Evolutionary conservation across 2,329 filamentous ascomycete species (phyloP).

Genomic region (Dothidotthia symphoricarpi): DNA sequence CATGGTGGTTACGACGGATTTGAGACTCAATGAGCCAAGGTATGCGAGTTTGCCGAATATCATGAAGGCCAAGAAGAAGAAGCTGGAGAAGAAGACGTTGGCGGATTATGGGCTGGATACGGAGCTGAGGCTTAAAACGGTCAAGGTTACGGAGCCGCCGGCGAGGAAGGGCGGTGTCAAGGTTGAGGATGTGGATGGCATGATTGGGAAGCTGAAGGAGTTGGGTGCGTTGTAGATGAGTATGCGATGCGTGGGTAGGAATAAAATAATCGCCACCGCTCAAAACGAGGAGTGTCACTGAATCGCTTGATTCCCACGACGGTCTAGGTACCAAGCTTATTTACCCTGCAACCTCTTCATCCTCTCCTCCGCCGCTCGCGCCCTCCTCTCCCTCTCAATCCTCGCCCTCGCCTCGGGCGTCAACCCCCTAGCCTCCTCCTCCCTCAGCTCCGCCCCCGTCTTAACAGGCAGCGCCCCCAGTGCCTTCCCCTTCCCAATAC

Average conservation of each 20-base stretch:
- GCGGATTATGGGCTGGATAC: slow-evolving; percentile 72
- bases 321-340: slow-evolving; percentile 1
- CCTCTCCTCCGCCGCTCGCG: slow-evolving; percentile 87
- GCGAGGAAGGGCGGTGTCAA: slow-evolving; percentile 89
- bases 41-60: slow-evolving; percentile 97
- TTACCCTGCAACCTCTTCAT: slow-evolving; percentile 55
- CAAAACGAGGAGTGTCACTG: no score
- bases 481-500: slow-evolving; percentile 49
- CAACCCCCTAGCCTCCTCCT: slow-evolving; percentile 80
- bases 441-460: slow-evolving; percentile 74
- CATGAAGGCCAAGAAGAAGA: slow-evolving; percentile 99
- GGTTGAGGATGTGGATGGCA: slow-evolving; percentile 95
- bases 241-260: no score
- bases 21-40: slow-evolving; percentile 89
- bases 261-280: no score
- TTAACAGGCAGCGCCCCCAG: slow-evolving; percentile 61
- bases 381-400: slow-evolving; percentile 83
- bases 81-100: slow-evolving; percentile 85
- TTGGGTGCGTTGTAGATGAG: slow-evolving; percentile 73
- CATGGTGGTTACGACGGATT: slow-evolving; percentile 90
- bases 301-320: no score
- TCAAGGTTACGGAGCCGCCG: slow-evolving; percentile 88
- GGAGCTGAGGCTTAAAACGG: slow-evolving; percentile 74
- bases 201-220: slow-evolving; percentile 93
- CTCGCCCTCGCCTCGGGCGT: slow-evolving; percentile 82